phyloP scores from a whole-genome alignment of 148 eudicot species.

The Oxyria digyna region DNA sequence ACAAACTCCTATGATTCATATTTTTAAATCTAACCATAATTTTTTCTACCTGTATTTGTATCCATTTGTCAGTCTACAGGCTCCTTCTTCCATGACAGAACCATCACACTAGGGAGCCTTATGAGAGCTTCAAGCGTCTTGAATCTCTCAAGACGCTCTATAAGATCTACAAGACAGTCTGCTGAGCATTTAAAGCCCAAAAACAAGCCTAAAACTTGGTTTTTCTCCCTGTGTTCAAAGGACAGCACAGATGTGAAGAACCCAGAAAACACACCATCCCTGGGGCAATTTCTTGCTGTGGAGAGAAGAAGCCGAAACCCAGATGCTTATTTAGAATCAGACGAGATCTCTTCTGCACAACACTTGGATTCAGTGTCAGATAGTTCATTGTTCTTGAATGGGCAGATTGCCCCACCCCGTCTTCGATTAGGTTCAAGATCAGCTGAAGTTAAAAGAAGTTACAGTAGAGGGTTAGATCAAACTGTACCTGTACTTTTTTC shows the following conservation, averaged over 20 bases:
- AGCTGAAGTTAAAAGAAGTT: not conserved
- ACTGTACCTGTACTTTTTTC: not conserved
- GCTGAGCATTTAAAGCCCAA: slow-evolving; percentile 6
- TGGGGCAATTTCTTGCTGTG: slow-evolving; percentile 9
- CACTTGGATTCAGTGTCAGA: slow-evolving; percentile 10
- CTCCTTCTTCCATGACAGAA: slow-evolving; percentile 45
- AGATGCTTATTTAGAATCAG: slow-evolving; percentile 1
- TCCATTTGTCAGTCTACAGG: slow-evolving; percentile 35
- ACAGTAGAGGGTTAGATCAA: not conserved
- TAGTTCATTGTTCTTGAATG: slow-evolving; percentile 19
- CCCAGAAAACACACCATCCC: slow-evolving; percentile 9
- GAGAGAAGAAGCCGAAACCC: slow-evolving; percentile 17
- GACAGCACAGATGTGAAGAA: slow-evolving; percentile 12
- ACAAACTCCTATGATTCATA: not conserved
- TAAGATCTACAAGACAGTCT: not conserved
- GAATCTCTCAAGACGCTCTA: slow-evolving; percentile 22
- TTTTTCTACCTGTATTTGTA: not conserved
- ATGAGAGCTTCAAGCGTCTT: slow-evolving; percentile 37
- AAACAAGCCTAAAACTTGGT: slow-evolving; percentile 12
- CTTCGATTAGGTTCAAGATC: not conserved
- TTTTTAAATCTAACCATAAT: not conserved
- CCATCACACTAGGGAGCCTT: slow-evolving; percentile 50
- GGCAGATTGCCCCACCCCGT: slow-evolving; percentile 24
- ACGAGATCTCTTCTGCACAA: slow-evolving; percentile 19
- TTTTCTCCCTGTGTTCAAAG: slow-evolving; percentile 14